phyloP scores from a whole-genome alignment of 2,329 filamentous ascomycete species.

The Aspergillus fumigatus region DNA sequence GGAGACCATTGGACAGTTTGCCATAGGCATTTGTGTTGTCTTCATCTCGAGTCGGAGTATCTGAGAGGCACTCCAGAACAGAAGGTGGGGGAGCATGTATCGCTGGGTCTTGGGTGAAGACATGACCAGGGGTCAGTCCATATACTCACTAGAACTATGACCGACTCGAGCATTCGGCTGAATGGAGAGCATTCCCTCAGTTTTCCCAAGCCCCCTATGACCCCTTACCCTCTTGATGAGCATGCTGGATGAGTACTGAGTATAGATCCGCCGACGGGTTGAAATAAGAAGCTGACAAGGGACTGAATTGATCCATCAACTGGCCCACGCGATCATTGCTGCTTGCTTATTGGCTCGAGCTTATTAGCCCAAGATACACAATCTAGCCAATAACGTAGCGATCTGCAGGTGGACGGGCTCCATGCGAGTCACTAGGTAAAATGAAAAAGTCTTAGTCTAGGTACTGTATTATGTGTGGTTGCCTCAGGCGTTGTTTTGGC shows the following conservation, averaged over 20 bases:
- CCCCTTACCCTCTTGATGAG: not conserved
- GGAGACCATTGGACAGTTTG: not conserved
- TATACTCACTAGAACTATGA: too few relatives aligned
- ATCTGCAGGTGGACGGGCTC: not conserved
- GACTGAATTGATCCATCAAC: not conserved
- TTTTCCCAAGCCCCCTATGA: not conserved
- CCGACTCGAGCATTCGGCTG: not conserved
- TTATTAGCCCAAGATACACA: not conserved
- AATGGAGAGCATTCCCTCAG: not conserved
- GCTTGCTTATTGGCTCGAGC: not conserved
- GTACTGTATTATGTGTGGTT: too few relatives aligned
- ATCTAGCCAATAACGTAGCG: not conserved
- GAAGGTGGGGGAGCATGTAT: not conserved
- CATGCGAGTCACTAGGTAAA: not conserved
- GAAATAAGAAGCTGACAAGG: not conserved
- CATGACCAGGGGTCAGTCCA: not conserved
- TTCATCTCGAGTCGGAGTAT: too few relatives aligned
- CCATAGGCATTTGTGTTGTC: not conserved
- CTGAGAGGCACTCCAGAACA: not conserved
- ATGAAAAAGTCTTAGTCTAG: not conserved
- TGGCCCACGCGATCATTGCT: not conserved
- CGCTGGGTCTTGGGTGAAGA: not conserved
- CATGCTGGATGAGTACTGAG: not conserved
- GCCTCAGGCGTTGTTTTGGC: not conserved
- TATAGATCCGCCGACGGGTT: not conserved